Percentiles rank a stretch among this genome's conserved stretches.
Evolutionary conservation across 2,329 filamentous ascomycete genomes (phyloP).

Genomic region (Aspergillus jensenii): DNA sequence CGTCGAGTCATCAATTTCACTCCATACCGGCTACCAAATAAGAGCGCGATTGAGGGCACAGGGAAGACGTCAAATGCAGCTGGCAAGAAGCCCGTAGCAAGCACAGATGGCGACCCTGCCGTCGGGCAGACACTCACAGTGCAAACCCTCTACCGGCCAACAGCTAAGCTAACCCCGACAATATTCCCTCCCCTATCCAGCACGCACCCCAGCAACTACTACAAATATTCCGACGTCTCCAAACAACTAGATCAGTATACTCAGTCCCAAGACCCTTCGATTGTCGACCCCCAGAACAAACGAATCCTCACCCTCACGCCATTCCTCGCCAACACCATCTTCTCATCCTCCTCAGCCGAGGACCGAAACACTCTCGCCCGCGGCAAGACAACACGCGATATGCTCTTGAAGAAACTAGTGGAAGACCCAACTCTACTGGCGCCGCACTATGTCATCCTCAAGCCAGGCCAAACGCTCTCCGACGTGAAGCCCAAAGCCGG

Average conservation of each 20-base stretch:
- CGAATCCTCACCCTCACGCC: constrained; percentile 63
- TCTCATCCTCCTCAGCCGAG: constrained; percentile 52
- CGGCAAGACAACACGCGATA: constrained; percentile 59
- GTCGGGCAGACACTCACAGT: constrained; percentile 47
- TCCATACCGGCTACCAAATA: constrained; percentile 63
- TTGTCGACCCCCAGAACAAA: constrained; percentile 59
- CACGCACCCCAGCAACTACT: constrained; percentile 54
- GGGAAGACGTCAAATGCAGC: constrained; percentile 32
- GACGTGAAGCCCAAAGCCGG: constrained; percentile 63
- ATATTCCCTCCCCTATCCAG: constrained; percentile 50
- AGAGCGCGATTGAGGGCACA: constrained; percentile 48
- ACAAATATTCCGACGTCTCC: constrained; percentile 61
- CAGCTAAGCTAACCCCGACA: constrained; percentile 57
- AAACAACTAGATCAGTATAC: constrained; percentile 59
- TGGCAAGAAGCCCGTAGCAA: constrained; percentile 26
- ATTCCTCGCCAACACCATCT: constrained; percentile 62
- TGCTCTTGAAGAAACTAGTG: constrained; percentile 59
- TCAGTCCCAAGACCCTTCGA: constrained; percentile 52
- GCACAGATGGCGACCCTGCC: constrained; percentile 40
- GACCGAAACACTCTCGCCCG: constrained; percentile 59
- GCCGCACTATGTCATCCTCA: constrained; percentile 58
- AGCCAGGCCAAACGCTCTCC: constrained; percentile 35
- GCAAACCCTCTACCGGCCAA: constrained; percentile 57
- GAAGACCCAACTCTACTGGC: constrained; percentile 49
- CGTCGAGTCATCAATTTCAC: constrained; percentile 54